Base-by-base conservation (phyloP, 768 basidiomycete genomes). In the Macrolepiota fuliginosa region DNA sequence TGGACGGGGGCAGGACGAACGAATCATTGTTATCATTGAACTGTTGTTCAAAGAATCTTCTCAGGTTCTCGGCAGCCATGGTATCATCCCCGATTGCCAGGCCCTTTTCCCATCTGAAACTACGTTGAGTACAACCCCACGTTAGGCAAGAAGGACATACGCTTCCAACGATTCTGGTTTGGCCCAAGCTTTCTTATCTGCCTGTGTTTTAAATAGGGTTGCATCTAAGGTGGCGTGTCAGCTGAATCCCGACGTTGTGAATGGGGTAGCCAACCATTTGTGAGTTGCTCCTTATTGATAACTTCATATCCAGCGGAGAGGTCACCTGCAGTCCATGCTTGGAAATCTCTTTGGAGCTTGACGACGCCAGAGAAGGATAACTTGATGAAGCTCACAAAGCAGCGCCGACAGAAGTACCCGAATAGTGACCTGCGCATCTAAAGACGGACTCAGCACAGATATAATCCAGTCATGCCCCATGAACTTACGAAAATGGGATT, bases 31-130 rank as follows among this genome's bases (percentile, higher is more conserved):
- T 81, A 59, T 89, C 86, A 64, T 92, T 88, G 67, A 94, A 94
- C 68, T 85, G 88, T 62, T 94, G 92, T 69, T 94, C 92, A 65
- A 94, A 94, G 71, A 90, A 94, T 56, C 83, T 77, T 36, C 91
- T 82, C 40, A 94, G 73, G 65, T 85, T 88, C 65, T 92, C 91
- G 2, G 83, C 79, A 0, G 90, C 91, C 9, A 81, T 65, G 49
- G 84, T 84, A 63, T 87, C 86, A 71, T 94, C 91, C 0, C 89
- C 90, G 4, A 83, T 81, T 12, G 81, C 77, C n/a, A 81, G 69
- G 6, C 82, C 84, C 58, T 83, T 83, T 68, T 91, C 85, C 81
- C 84, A 93, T 4, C 92, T 94, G 65, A 17, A 27, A 55, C 15
- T 56, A 36, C 50, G 32, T 46, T 5, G 57, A 50, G 13, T 56